Conservation (phyloP, 2,329 filamentous ascomycete species). For the Podosphaera xanthii region DNA sequence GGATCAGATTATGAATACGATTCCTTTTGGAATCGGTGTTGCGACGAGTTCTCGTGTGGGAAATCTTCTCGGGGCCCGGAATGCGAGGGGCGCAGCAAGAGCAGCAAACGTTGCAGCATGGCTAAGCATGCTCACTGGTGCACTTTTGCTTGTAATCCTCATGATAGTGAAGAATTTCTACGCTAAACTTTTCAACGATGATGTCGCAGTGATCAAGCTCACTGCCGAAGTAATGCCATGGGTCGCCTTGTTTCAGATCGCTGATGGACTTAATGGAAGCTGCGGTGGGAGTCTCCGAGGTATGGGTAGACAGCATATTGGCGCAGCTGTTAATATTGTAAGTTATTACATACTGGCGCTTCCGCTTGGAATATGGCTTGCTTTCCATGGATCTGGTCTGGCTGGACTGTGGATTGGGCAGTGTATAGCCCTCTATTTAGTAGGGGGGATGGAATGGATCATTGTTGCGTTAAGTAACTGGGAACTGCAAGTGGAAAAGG, state of each 20-base stretch:
- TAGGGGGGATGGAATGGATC: constrained; percentile 55
- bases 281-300: constrained; percentile 63
- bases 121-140: constrained; percentile 46
- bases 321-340: constrained; percentile 57
- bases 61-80: constrained; percentile 51
- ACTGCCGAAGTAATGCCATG: constrained; percentile 64
- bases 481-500: constrained; percentile 48
- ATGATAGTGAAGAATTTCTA: constrained; percentile 52
- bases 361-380: constrained; percentile 62
- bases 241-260: constrained; percentile 76
- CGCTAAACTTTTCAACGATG: constrained; percentile 62
- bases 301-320: constrained; percentile 72
- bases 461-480: constrained; percentile 61
- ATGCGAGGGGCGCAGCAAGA: constrained; percentile 40
- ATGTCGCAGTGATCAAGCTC: constrained; percentile 44
- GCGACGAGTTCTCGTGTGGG: constrained; percentile 58
- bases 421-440: constrained; percentile 59
- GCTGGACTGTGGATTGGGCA: constrained; percentile 66
- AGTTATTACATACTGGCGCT: constrained; percentile 69
- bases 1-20: constrained; percentile 57
- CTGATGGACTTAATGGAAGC: constrained; percentile 65
- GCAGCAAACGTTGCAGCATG: constrained; percentile 56
- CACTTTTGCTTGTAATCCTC: constrained; percentile 40
- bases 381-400: constrained; percentile 69
- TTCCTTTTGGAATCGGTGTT: constrained; percentile 71